These are phyloP conservation scores for Glaciozyma martinii DNA, from an alignment of 768 basidiomycete species.

Conservation along the genomic window DNA sequence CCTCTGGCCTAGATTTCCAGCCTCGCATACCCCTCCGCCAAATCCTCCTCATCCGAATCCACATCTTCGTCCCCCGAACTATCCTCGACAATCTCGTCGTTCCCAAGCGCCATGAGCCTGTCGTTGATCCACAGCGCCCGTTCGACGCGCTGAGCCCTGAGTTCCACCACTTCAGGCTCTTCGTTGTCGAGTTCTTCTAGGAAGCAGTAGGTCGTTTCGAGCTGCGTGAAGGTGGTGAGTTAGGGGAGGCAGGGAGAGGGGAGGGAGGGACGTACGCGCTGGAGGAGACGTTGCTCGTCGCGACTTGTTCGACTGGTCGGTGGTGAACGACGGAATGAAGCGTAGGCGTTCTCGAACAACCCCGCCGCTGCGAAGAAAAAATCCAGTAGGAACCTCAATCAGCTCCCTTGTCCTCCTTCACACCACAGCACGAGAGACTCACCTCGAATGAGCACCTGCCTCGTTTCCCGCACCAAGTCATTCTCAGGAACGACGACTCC, in stretches of 20 bases:
- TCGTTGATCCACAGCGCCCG: slow-evolving; percentile 30
- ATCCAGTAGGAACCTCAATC: too few relatives aligned
- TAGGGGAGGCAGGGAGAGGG: neutral
- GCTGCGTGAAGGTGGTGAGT: neutral
- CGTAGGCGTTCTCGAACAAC: slow-evolving; percentile 31
- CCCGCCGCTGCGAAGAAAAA: slow-evolving; percentile 27
- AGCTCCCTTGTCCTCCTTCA: neutral
- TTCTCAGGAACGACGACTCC: slow-evolving; percentile 23
- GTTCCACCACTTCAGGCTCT: slow-evolving; percentile 25
- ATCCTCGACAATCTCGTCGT: slow-evolving; percentile 80
- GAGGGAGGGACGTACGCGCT: slow-evolving; percentile 9
- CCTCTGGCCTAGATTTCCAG: too few relatives aligned
- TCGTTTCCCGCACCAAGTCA: slow-evolving; percentile 28
- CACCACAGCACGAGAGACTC: neutral
- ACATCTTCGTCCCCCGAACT: slow-evolving; percentile 78
- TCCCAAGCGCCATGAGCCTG: slow-evolving; percentile 49
- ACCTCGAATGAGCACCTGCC: slow-evolving; percentile 32
- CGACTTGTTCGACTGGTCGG: neutral
- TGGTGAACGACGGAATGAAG: slow-evolving; percentile 15
- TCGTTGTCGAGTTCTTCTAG: slow-evolving; percentile 30
- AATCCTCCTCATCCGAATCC: slow-evolving; percentile 31
- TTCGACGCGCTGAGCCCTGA: slow-evolving; percentile 22
- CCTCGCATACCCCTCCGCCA: too few relatives aligned
- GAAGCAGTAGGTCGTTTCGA: slow-evolving; percentile 28
- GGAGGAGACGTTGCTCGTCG: slow-evolving; percentile 21